A percentile compares a stretch with the other conserved stretches of the same genome.
phyloP scores from a whole-genome alignment of 805 yeast genomes.

The Wickerhamiella nectarea region DNA sequence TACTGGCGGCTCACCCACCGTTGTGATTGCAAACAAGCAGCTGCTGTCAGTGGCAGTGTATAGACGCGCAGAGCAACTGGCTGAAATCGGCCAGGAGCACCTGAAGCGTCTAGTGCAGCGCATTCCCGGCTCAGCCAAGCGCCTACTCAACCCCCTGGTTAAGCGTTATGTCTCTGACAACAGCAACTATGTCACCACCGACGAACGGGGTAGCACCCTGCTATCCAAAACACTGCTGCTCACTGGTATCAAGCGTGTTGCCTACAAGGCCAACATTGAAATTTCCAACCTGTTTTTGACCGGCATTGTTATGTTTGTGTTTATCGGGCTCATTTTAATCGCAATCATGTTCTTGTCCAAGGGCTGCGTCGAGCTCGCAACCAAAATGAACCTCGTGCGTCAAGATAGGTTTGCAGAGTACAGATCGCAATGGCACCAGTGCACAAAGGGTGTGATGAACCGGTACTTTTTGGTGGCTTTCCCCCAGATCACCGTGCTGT shows the following conservation, averaged over 20 bases:
- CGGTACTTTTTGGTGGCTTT: slow-evolving; percentile 71
- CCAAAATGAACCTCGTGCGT: slow-evolving; percentile 44
- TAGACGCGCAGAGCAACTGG: slow-evolving; percentile 19
- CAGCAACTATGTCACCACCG: slow-evolving; percentile 20
- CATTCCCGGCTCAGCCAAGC: background rate
- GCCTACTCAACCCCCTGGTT: slow-evolving; percentile 1
- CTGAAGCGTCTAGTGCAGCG: slow-evolving; percentile 1
- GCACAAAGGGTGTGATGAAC: slow-evolving; percentile 79
- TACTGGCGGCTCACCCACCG: slow-evolving; percentile 82
- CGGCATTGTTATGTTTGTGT: slow-evolving; percentile 67
- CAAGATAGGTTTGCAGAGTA: slow-evolving; percentile 59
- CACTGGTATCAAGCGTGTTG: slow-evolving; percentile 86
- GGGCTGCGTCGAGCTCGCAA: slow-evolving; percentile 53
- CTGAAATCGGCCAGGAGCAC: slow-evolving; percentile 3
- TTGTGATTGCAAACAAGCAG: slow-evolving; percentile 49
- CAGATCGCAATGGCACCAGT: slow-evolving; percentile 40
- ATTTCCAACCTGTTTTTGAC: slow-evolving; percentile 77
- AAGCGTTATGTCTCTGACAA: slow-evolving; percentile 10
- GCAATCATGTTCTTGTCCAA: slow-evolving; percentile 46
- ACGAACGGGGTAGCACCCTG: slow-evolving; percentile 46
- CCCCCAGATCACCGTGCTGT: slow-evolving; percentile 70
- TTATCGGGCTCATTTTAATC: slow-evolving; percentile 52
- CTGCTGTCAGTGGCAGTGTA: slow-evolving; percentile 76
- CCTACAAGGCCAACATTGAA: slow-evolving; percentile 73
- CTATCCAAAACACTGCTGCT: slow-evolving; percentile 62